Percentiles rank a stretch among this genome's conserved stretches.
phyloP scores from a whole-genome alignment of 352 stramenopile species.

The Pythium oligandrum region DNA sequence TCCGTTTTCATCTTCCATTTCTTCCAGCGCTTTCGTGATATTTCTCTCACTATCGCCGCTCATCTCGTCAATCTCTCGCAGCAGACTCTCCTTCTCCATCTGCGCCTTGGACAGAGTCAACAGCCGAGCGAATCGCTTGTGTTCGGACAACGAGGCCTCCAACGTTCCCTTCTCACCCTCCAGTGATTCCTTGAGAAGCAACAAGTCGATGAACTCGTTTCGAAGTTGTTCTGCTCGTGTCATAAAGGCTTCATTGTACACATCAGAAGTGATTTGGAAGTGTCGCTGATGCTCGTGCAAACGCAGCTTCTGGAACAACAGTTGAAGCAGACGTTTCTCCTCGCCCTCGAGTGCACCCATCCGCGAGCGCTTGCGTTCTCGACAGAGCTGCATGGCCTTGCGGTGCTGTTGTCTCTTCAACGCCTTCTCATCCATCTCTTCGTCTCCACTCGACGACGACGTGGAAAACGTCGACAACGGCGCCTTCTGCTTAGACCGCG shows the following conservation, averaged over 20 bases:
- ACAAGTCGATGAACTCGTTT: constrained; percentile 7
- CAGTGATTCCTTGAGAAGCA: constrained; percentile 18
- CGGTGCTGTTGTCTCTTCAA: constrained; percentile 17
- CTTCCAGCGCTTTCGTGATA: background rate
- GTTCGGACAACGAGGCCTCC: constrained; percentile 9
- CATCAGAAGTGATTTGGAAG: background rate
- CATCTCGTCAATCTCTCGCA: background rate
- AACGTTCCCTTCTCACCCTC: constrained; percentile 14
- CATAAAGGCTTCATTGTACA: too few species aligned
- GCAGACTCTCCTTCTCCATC: constrained; percentile 11
- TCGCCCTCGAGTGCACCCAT: constrained; percentile 11
- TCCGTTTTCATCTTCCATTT: background rate
- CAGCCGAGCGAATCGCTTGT: constrained; percentile 16
- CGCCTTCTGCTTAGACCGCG: background rate
- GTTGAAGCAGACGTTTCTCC: constrained; percentile 11
- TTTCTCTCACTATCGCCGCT: background rate
- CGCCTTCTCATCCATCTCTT: constrained; percentile 5
- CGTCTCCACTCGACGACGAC: background rate
- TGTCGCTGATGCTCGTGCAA: constrained; percentile 2
- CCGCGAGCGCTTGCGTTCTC: constrained; percentile 19
- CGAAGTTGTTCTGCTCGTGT: constrained; percentile 5
- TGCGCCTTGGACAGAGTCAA: constrained; percentile 11
- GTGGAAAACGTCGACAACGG: constrained; percentile 1
- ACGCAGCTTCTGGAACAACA: constrained; percentile 7
- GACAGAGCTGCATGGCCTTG: constrained; percentile 20